Percentiles rank a stretch among this genome's conserved stretches.
Conservation (phyloP, 768 basidiomycete genomes). For the Chalciporus chontae region DNA sequence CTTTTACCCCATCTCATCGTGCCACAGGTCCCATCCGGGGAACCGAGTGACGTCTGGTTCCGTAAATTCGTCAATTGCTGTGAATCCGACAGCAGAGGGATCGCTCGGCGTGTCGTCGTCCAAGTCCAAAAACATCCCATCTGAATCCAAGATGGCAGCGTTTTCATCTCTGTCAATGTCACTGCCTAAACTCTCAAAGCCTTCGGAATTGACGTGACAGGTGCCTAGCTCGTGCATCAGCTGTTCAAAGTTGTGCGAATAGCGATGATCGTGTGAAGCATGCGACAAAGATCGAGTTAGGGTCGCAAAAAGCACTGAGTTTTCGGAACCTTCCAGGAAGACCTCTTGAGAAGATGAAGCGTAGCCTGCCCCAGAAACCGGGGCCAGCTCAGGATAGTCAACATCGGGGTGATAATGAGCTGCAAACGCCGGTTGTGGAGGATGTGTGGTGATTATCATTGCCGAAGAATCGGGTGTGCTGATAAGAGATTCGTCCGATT, state of each 20-base stretch:
- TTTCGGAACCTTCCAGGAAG: constrained; percentile 18
- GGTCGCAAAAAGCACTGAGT: constrained; percentile 2
- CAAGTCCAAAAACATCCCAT: constrained; percentile 16
- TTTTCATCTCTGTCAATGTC: constrained; percentile 4
- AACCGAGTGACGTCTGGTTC: not conserved
- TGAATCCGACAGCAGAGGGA: not conserved
- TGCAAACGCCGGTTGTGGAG: constrained; percentile 7
- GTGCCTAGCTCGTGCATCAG: constrained; percentile 9
- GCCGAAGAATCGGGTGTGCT: constrained; percentile 12
- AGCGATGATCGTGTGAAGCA: constrained; percentile 11
- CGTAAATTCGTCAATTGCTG: not conserved
- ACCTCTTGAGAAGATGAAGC: constrained; percentile 12
- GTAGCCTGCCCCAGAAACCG: constrained; percentile 8
- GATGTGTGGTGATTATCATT: constrained; percentile 17
- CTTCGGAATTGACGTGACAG: constrained; percentile 5
- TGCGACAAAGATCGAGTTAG: constrained; percentile 7
- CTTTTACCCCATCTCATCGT: not conserved
- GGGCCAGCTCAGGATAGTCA: constrained; percentile 6
- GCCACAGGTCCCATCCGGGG: not conserved
- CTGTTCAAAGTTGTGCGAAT: constrained; percentile 10
- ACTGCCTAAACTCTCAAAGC: constrained; percentile 12
- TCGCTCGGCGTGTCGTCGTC: constrained; percentile 2
- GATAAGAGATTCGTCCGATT: constrained; percentile 28
- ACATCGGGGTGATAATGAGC: constrained; percentile 18
- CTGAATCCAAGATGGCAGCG: constrained; percentile 5